Conservation (phyloP, 2,329 filamentous ascomycete genomes). For the Dichotomopilus funicola region DNA sequence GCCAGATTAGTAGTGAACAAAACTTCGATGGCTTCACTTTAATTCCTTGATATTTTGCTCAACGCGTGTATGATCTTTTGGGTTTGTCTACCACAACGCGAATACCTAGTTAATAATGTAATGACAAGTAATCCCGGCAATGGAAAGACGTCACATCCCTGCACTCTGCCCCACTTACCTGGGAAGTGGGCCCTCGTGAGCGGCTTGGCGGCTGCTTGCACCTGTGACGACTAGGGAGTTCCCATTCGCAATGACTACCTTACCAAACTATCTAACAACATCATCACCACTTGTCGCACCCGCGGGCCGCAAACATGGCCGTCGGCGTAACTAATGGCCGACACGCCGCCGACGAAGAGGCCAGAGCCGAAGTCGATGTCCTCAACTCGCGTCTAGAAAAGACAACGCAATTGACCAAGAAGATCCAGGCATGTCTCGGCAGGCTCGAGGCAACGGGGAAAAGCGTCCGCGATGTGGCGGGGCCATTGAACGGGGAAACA, state of each 20-base stretch:
- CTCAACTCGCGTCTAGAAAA: constrained; percentile 75
- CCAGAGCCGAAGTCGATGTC: constrained; percentile 63
- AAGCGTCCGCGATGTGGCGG: constrained; percentile 85
- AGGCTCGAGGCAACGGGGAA: constrained; percentile 83
- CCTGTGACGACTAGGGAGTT: background rate
- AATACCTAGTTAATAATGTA: too few relatives aligned
- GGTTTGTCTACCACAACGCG: too few relatives aligned
- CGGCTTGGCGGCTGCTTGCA: background rate
- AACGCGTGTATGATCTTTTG: too few relatives aligned
- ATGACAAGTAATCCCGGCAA: too few relatives aligned
- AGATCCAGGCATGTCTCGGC: constrained; percentile 82
- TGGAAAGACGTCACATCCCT: too few relatives aligned
- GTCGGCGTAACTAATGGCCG: constrained; percentile 41
- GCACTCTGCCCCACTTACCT: too few relatives aligned
- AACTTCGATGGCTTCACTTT: too few relatives aligned
- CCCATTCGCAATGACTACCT: background rate
- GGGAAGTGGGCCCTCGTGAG: too few relatives aligned
- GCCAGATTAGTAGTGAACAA: too few relatives aligned
- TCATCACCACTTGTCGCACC: background rate
- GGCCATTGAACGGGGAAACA: constrained; percentile 88
- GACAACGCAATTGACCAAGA: constrained; percentile 87
- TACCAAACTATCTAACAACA: background rate
- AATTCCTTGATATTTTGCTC: too few relatives aligned
- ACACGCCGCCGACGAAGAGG: constrained; percentile 58
- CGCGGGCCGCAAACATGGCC: constrained; percentile 37